phyloP scores from a whole-genome alignment of 148 eudicot genomes.

The Chenopodium album region DNA sequence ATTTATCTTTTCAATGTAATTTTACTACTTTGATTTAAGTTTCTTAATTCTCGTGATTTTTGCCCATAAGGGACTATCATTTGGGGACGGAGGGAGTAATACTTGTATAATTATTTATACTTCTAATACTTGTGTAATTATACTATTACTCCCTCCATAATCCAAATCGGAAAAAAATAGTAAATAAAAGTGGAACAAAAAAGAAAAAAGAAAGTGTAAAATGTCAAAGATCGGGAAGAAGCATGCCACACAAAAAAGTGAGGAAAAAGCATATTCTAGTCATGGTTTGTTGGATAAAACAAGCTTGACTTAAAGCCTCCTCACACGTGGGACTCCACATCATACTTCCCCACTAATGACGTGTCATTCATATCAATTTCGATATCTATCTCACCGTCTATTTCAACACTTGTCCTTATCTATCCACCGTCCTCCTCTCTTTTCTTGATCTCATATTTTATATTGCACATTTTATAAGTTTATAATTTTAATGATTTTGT shows the following conservation, averaged over 20 bases:
- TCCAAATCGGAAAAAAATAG: not conserved
- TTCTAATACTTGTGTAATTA: too few relatives aligned
- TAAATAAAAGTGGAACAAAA: not conserved
- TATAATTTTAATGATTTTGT: too few relatives aligned
- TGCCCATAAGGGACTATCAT: too few relatives aligned
- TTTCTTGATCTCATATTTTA: not conserved
- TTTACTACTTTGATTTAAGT: too few relatives aligned
- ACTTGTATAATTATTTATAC: too few relatives aligned
- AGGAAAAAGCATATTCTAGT: conserved; percentile 7
- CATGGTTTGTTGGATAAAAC: not conserved
- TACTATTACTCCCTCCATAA: too few relatives aligned
- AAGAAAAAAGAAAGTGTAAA: not conserved
- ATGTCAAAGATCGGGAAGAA: conserved; percentile 4
- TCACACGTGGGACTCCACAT: conserved; percentile 6
- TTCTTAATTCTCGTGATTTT: too few relatives aligned
- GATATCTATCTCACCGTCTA: conserved; percentile 1
- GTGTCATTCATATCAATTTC: not conserved
- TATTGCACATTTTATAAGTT: not conserved
- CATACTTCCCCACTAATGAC: not conserved
- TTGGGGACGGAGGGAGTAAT: too few relatives aligned
- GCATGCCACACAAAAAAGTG: not conserved
- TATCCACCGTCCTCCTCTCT: not conserved
- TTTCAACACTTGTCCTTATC: not conserved
- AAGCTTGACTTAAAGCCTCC: not conserved
- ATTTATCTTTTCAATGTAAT: too few relatives aligned